phyloP scores from a whole-genome alignment of 352 stramenopile species.

The Globisporangium yorkense region DNA sequence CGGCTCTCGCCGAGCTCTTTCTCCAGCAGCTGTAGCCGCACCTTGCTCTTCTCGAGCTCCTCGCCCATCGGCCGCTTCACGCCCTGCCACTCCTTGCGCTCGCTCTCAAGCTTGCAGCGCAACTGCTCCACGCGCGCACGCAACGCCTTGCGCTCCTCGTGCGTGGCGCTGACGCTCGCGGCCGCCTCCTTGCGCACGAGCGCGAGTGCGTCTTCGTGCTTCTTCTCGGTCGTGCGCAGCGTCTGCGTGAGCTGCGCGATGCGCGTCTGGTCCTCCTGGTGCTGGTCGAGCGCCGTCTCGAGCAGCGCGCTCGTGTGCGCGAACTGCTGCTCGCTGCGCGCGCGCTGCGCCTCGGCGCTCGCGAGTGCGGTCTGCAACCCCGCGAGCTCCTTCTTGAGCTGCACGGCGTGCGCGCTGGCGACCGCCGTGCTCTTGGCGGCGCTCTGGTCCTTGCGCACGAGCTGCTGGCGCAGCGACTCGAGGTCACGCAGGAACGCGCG shows the following conservation, averaged over 20 bases:
- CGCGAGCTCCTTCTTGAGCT: conserved; percentile 77
- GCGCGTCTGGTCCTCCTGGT: conserved; percentile 60
- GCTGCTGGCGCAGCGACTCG: conserved; percentile 64
- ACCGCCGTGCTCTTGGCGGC: conserved; percentile 36
- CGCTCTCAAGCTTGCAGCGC: conserved; percentile 52
- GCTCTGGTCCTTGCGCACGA: conserved; percentile 69
- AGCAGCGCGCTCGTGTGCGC: conserved; percentile 65
- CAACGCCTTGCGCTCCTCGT: conserved; percentile 72
- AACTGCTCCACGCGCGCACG: conserved; percentile 57
- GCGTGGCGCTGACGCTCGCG: conserved; percentile 41
- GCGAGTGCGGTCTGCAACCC: conserved; percentile 37
- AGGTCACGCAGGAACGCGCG: conserved; percentile 59
- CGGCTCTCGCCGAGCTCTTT: conserved; percentile 62
- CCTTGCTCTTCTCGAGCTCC: conserved; percentile 47
- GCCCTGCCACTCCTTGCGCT: conserved; percentile 65
- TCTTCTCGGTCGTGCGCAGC: conserved; percentile 51
- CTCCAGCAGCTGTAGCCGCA: conserved; percentile 46
- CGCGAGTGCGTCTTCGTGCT: conserved; percentile 53
- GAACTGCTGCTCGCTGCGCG: conserved; percentile 46
- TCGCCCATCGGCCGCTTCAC: conserved; percentile 42
- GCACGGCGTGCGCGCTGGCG: conserved; percentile 56
- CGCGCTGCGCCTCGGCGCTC: conserved; percentile 39
- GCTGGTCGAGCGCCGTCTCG: conserved; percentile 67
- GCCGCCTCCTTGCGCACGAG: conserved; percentile 51
- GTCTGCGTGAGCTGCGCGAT: conserved; percentile 39